phyloP scores from a whole-genome alignment of 306 rosid species.

The Trifolium subterraneum region DNA sequence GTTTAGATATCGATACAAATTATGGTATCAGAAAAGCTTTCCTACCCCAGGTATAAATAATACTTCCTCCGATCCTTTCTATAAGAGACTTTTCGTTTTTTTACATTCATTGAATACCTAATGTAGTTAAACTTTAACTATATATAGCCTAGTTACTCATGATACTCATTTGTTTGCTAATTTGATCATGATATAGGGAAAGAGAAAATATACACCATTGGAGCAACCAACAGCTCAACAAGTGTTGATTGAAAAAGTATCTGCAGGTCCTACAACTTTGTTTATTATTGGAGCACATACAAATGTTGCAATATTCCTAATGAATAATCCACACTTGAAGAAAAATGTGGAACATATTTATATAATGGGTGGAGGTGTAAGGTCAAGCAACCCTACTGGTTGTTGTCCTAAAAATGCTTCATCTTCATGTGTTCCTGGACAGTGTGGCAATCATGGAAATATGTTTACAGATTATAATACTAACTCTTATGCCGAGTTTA shows the following conservation, averaged over 20 bases:
- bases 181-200: constrained; percentile 60
- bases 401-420: constrained; percentile 80
- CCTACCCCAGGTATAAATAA: constrained; percentile 69
- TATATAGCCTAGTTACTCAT: constrained; percentile 7
- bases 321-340: constrained; percentile 83
- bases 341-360: constrained; percentile 81
- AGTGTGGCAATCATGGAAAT: constrained; percentile 87
- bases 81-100: no score
- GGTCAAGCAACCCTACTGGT: constrained; percentile 81
- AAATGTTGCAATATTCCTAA: constrained; percentile 79
- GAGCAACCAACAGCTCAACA: constrained; percentile 80
- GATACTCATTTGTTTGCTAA: constrained; percentile 21
- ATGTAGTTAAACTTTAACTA: not conserved
- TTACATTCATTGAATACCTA: no score
- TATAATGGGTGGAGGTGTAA: constrained; percentile 93
- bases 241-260: constrained; percentile 82
- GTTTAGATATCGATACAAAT: constrained; percentile 79
- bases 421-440: constrained; percentile 65
- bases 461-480: constrained; percentile 71
- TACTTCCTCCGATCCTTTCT: no score
- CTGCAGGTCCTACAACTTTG: constrained; percentile 72
- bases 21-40: constrained; percentile 77
- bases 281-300: constrained; percentile 76
- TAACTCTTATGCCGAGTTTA: constrained; percentile 91
- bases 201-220: constrained; percentile 70